Percentiles rank a stretch among this genome's conserved stretches.
These are phyloP conservation scores for Capsicum baccatum DNA, from an alignment of 257 asterid genomes.

Conservation along the genomic window DNA sequence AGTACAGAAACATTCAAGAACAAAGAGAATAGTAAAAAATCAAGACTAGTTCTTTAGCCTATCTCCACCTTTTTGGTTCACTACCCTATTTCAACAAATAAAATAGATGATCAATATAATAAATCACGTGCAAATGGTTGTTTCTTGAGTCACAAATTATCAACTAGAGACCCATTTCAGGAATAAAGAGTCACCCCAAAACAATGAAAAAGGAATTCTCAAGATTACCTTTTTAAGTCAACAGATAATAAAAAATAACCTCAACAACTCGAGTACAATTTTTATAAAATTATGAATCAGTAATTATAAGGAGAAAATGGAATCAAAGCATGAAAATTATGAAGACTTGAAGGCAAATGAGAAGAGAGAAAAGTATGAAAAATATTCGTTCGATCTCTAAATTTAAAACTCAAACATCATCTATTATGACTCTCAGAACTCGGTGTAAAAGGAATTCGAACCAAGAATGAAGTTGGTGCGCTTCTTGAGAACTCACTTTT, in stretches of 20 bases:
- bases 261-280: constrained; percentile 76
- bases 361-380: too few relatives aligned
- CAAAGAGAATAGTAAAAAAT: neutral
- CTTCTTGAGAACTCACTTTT: too few relatives aligned
- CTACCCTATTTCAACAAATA: neutral
- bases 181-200: neutral
- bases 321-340: too few relatives aligned
- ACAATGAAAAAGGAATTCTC: neutral
- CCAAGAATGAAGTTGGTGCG: too few relatives aligned
- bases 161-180: neutral
- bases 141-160: neutral
- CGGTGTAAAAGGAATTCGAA: too few relatives aligned
- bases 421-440: too few relatives aligned
- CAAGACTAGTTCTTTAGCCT: neutral
- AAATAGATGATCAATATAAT: neutral
- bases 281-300: too few relatives aligned
- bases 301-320: too few relatives aligned
- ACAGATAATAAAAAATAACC: constrained; percentile 42
- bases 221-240: neutral
- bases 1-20: too few relatives aligned
- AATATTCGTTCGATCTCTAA: too few relatives aligned
- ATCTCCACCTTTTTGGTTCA: neutral
- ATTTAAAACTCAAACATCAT: too few relatives aligned
- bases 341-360: too few relatives aligned
- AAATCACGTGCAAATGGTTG: neutral